Percentiles rank a stretch among this genome's conserved stretches.
phyloP scores from a whole-genome alignment of 371 early-diverging fungal species.

The Entomophthora muscae region DNA sequence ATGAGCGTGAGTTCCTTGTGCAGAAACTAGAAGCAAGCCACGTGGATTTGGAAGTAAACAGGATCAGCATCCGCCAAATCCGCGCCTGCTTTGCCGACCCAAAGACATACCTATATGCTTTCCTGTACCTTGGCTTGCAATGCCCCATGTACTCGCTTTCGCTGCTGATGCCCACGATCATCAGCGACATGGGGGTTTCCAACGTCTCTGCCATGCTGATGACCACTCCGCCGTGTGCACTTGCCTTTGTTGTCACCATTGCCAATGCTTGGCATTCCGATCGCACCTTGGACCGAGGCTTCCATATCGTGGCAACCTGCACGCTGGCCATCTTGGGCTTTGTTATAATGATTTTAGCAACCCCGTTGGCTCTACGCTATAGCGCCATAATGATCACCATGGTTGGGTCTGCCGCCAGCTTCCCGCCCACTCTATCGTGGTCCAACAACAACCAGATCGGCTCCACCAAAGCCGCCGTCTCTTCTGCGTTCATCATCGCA shows the following conservation, averaged over 20 bases:
- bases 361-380: constrained; percentile 21
- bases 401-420: constrained; percentile 30
- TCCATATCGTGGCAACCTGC: constrained; percentile 37
- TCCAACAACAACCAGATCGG: constrained; percentile 36
- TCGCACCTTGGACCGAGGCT: constrained; percentile 33
- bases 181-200: constrained; percentile 17
- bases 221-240: constrained; percentile 21
- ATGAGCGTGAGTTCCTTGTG: constrained; percentile 5
- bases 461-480: constrained; percentile 34
- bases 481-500: constrained; percentile 18
- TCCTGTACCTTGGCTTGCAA: constrained; percentile 30
- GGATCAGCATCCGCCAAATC: constrained; percentile 31
- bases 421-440: constrained; percentile 20
- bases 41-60: constrained; percentile 8
- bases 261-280: constrained; percentile 41
- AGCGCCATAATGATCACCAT: constrained; percentile 29
- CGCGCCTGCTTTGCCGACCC: constrained; percentile 25
- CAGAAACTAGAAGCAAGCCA: background rate
- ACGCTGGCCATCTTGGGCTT: constrained; percentile 40
- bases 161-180: constrained; percentile 45
- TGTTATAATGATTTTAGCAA: constrained; percentile 27
- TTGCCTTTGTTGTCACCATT: constrained; percentile 35
- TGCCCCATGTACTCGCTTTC: constrained; percentile 37
- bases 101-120: constrained; percentile 24
- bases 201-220: constrained; percentile 25